phyloP scores from a whole-genome alignment of 2,329 filamentous ascomycete genomes.

The Beauveria sp. region DNA sequence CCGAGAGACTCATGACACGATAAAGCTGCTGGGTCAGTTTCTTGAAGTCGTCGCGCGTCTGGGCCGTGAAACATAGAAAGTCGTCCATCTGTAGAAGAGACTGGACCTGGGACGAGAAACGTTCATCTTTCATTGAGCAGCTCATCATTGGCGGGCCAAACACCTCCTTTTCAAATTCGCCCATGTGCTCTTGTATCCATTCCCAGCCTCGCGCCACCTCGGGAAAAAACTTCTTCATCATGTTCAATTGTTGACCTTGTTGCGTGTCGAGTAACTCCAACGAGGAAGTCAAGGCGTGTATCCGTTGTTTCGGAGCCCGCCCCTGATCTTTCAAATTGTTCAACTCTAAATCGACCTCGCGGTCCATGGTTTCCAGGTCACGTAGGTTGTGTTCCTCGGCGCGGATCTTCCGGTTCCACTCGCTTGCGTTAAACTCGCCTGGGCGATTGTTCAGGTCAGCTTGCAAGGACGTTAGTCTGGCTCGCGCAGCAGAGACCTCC shows the following conservation, averaged over 20 bases:
- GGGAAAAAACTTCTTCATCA: slow-evolving; percentile 50
- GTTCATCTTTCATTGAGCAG: slow-evolving; percentile 69
- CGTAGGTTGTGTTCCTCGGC: slow-evolving; percentile 50
- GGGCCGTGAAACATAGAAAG: slow-evolving; percentile 65
- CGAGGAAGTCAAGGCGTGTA: slow-evolving; percentile 35
- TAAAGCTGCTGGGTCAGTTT: slow-evolving; percentile 62
- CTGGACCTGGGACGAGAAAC: slow-evolving; percentile 52
- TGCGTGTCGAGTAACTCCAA: slow-evolving; percentile 61
- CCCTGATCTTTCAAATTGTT: slow-evolving; percentile 35
- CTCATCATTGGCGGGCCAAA: slow-evolving; percentile 74
- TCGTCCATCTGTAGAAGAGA: slow-evolving; percentile 43
- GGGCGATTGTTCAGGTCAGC: slow-evolving; percentile 55
- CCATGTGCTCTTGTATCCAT: slow-evolving; percentile 70
- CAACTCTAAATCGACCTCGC: slow-evolving; percentile 31
- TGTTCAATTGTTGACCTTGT: slow-evolving; percentile 63
- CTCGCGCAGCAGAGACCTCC: slow-evolving; percentile 42
- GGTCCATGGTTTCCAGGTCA: slow-evolving; percentile 39
- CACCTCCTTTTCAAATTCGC: slow-evolving; percentile 65
- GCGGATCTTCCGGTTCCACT: slow-evolving; percentile 65
- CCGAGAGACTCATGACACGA: slow-evolving; percentile 55
- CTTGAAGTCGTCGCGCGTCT: slow-evolving; percentile 66
- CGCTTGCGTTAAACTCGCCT: slow-evolving; percentile 58
- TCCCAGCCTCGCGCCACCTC: slow-evolving; percentile 68
- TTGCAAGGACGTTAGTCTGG: slow-evolving; percentile 55
- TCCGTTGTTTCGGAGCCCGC: slow-evolving; percentile 30